phyloP scores from a whole-genome alignment of 352 stramenopile species.

The Phytopythium mirpurense region DNA sequence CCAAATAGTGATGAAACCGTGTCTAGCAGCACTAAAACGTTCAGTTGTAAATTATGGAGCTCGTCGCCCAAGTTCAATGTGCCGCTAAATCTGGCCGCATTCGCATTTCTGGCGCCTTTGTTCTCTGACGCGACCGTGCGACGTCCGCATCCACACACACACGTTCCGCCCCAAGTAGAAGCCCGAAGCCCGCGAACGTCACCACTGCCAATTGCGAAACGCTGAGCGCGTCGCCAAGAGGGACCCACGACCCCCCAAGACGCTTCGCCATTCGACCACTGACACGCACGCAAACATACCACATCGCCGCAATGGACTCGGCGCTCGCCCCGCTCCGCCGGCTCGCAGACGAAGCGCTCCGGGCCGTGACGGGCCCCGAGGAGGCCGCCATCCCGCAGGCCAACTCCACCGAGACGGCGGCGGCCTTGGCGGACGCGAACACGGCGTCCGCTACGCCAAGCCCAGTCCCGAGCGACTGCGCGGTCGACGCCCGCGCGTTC shows the following conservation, averaged over 20 bases:
- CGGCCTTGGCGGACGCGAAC: too few species aligned
- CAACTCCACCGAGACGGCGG: too few species aligned
- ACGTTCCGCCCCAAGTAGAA: not conserved
- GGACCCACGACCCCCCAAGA: not conserved
- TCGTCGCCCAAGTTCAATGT: too few species aligned
- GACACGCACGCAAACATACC: too few species aligned
- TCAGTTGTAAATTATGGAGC: too few species aligned
- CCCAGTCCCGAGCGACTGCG: constrained; percentile 13
- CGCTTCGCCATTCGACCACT: not conserved
- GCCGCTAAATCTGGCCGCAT: too few species aligned
- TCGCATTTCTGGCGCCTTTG: too few species aligned
- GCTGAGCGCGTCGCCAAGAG: not conserved
- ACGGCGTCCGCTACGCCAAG: too few species aligned
- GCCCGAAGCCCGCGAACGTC: not conserved
- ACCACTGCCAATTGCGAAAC: not conserved
- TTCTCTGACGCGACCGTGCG: too few species aligned
- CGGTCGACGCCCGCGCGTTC: constrained; percentile 28
- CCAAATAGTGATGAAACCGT: too few species aligned
- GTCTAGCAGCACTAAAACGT: too few species aligned
- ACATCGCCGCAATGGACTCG: not conserved
- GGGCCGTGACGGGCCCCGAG: not conserved
- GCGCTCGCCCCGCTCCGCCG: not conserved
- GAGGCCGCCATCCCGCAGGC: too few species aligned
- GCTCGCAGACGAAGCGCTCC: not conserved
- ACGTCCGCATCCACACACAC: not conserved